Evolutionary conservation across 306 rosid genomes (phyloP), one percentile per base, ranked within the genome.

Genomic region (Fagus crenata): DNA sequence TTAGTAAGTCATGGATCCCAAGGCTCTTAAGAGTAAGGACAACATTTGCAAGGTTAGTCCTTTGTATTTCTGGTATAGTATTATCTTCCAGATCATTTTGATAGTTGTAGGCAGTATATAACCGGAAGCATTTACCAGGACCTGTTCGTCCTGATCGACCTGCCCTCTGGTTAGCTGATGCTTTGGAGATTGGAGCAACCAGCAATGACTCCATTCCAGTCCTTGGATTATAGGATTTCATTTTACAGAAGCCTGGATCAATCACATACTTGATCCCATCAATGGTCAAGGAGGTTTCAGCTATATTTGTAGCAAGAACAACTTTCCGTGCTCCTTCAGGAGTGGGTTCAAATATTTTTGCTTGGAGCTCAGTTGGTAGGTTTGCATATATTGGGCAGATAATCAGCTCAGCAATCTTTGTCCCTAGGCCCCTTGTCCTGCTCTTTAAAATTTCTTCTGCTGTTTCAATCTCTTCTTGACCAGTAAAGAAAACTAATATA

Each of bases 101-200:
- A 82, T 71, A 95, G 76, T 89, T 95, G 82, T 88, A 88, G 39
- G 95, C 89, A 3, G 99, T 89, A 77, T 92, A 95, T 76, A 95
- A 77, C 43, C 96, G 91, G 75, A 87, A 95, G 89, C 99, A 95
- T 89, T 87, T 95, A 54, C 99, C 99, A 32, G 97, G 97, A 41
- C 97, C 97, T 28, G 99, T 95, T 86, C 99, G 87, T 83, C 99
- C 99, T 67, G 97, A 88, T 65, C 97, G 92, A 15, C 99, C 97
- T 17, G 97, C 99, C 77, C 99, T 82, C 82, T 95, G 99, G 79
- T 81, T 92, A 22, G 99, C 99, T 18, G 99, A 92, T 73, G 99
- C 99, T 89, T 90, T 95, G 59, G 99, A 95, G 74, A 91, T 89
- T 80, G 99, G 99, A 39, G 97, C 76, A 49, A 95, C 58, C 39